A percentile compares a stretch with the other conserved stretches of the same genome.
Evolutionary conservation across 345 rosid species (phyloP).

Genomic region (Aurinia saxatilis): DNA sequence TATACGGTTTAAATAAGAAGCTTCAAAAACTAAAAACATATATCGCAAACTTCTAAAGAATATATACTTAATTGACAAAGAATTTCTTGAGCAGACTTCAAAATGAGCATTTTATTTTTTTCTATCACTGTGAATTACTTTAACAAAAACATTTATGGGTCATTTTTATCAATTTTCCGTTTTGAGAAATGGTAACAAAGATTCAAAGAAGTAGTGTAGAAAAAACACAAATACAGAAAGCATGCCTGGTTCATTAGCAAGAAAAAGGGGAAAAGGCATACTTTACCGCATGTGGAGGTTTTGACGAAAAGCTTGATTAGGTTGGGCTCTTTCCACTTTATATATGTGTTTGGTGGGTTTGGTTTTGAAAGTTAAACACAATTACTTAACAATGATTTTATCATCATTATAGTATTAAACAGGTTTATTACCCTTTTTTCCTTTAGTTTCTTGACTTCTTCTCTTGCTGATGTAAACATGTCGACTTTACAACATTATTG

Average conservation of each 20-base stretch:
- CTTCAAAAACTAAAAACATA: no score
- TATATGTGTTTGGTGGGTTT: conserved; percentile 43
- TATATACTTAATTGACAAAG: no score
- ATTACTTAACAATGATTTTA: conserved; percentile 22
- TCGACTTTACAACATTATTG: conserved; percentile 14
- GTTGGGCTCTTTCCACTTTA: conserved; percentile 36
- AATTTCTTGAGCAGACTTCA: no score
- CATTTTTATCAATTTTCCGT: no score
- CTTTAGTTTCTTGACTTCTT: conserved; percentile 7
- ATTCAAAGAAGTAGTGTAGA: no score
- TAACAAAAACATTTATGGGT: no score
- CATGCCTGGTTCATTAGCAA: neutral
- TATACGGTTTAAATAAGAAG: no score
- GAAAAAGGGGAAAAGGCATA: conserved; percentile 15
- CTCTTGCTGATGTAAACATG: conserved; percentile 8
- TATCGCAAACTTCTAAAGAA: no score
- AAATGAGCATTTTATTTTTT: no score
- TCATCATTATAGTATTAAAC: conserved; percentile 16
- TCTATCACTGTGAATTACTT: no score
- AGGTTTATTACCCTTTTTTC: neutral
- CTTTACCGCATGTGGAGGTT: conserved; percentile 70
- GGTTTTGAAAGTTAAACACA: conserved; percentile 33
- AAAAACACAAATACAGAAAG: neutral
- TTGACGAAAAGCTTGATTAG: conserved; percentile 35
- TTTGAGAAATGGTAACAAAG: conserved; percentile 1